phyloP scores from a whole-genome alignment of 441 rosid species.

The Populus hybrid region DNA sequence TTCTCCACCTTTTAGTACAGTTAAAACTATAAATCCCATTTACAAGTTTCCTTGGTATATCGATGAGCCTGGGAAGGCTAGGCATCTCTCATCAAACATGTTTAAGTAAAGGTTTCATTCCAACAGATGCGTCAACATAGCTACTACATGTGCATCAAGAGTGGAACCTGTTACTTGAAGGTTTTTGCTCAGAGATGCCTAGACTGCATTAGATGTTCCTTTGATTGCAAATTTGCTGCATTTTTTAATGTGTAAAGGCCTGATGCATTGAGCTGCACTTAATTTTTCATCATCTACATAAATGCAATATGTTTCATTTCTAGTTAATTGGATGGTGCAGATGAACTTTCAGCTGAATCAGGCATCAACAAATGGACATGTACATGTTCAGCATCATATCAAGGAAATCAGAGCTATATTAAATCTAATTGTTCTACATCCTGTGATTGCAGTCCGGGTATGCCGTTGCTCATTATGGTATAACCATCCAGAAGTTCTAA shows the following conservation, averaged over 20 bases:
- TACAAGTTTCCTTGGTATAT: not conserved
- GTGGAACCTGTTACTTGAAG: not conserved
- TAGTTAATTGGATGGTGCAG: conserved; percentile 33
- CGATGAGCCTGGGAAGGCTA: conserved; percentile 5
- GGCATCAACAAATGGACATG: conserved; percentile 71
- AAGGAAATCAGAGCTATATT: conserved; percentile 42
- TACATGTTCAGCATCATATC: conserved; percentile 48
- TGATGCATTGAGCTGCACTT: not conserved
- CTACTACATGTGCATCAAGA: not conserved
- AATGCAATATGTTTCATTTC: conserved; percentile 4
- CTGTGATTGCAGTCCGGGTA: conserved; percentile 86
- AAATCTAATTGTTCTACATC: conserved; percentile 71
- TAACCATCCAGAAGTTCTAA: conserved; percentile 8
- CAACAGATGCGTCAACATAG: not conserved
- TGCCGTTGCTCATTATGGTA: conserved; percentile 11
- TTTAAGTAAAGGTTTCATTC: conserved; percentile 3
- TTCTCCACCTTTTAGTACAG: not conserved
- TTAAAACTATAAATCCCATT: not conserved
- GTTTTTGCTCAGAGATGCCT: conserved; percentile 6
- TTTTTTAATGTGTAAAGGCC: not conserved
- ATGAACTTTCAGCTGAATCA: conserved; percentile 44
- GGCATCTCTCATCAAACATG: not conserved
- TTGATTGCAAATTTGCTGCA: not conserved
- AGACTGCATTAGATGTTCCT: not conserved
- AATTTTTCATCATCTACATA: not conserved